phyloP scores from a whole-genome alignment of 257 asterid species.

The Haberlea rhodopensis region DNA sequence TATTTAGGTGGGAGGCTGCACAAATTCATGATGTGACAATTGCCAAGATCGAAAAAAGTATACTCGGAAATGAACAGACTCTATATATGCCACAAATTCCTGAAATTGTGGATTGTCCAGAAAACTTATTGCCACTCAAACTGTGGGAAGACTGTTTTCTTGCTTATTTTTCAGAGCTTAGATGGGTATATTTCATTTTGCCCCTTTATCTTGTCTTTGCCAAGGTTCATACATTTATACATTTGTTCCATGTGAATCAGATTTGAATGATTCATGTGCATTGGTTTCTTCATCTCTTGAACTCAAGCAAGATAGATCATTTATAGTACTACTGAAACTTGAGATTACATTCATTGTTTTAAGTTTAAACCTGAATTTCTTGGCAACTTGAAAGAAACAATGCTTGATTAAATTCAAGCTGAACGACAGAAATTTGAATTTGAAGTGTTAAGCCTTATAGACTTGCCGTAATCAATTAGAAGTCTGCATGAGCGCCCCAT shows the following conservation, averaged over 20 bases:
- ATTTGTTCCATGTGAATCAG: background rate
- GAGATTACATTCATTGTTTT: background rate
- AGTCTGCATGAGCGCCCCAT: background rate
- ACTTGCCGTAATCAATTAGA: background rate
- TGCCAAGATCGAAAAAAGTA: conserved; percentile 48
- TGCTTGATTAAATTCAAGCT: background rate
- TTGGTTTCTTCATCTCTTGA: conserved; percentile 6
- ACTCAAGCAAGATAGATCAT: background rate
- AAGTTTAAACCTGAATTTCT: background rate
- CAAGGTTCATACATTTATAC: background rate
- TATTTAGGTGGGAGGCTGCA: conserved; percentile 83
- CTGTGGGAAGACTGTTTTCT: conserved; percentile 94
- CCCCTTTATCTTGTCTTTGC: conserved; percentile 1
- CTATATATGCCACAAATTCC: conserved; percentile 92
- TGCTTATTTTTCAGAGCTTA: conserved; percentile 73
- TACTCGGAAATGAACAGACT: conserved; percentile 60
- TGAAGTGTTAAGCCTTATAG: background rate
- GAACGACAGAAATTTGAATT: background rate
- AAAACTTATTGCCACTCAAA: conserved; percentile 71
- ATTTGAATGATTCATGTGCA: background rate
- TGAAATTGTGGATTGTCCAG: conserved; percentile 68
- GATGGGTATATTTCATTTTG: conserved; percentile 51
- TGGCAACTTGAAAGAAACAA: background rate
- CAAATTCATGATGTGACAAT: conserved; percentile 72
- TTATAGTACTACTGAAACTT: conserved; percentile 14